Evolutionary conservation across 768 basidiomycete species (phyloP).

Genomic region (Zangia roseola): DNA sequence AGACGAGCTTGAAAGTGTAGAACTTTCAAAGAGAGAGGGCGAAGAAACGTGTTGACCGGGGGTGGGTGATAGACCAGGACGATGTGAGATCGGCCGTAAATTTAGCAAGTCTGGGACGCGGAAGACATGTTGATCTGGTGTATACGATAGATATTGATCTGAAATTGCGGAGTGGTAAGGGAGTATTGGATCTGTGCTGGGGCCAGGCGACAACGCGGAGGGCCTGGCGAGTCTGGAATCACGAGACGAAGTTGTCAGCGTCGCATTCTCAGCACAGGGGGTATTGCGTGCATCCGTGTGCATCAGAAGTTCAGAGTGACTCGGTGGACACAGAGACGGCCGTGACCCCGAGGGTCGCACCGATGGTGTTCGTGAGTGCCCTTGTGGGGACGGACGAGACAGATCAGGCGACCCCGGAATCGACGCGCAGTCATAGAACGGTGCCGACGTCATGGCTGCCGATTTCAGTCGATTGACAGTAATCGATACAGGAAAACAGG

Average conservation of each 20-base stretch:
- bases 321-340: constrained; percentile 21
- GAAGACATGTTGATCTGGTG: constrained; percentile 46
- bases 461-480: constrained; percentile 30
- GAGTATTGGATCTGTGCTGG: constrained; percentile 24
- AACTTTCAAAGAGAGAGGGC: constrained; percentile 46
- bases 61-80: constrained; percentile 35
- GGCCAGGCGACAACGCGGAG: constrained; percentile 48
- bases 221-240: constrained; percentile 56
- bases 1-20: constrained; percentile 50
- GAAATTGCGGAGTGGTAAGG: constrained; percentile 48
- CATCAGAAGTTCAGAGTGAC: constrained; percentile 18
- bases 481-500: constrained; percentile 17
- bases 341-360: constrained; percentile 22
- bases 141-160: constrained; percentile 37
- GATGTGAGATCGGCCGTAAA: constrained; percentile 41
- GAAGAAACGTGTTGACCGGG: constrained; percentile 42
- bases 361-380: constrained; percentile 33
- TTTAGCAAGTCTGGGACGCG: constrained; percentile 40
- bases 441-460: constrained; percentile 14
- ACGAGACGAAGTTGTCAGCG: constrained; percentile 42
- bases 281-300: constrained; percentile 24
- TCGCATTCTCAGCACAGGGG: constrained; percentile 37
- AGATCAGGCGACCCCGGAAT: constrained; percentile 30
- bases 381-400: constrained; percentile 31
- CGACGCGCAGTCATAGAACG: constrained; percentile 14